These are phyloP conservation scores for Pleoardoris graminearum DNA, from an alignment of 2,329 filamentous ascomycete species.

Conservation along the genomic window DNA sequence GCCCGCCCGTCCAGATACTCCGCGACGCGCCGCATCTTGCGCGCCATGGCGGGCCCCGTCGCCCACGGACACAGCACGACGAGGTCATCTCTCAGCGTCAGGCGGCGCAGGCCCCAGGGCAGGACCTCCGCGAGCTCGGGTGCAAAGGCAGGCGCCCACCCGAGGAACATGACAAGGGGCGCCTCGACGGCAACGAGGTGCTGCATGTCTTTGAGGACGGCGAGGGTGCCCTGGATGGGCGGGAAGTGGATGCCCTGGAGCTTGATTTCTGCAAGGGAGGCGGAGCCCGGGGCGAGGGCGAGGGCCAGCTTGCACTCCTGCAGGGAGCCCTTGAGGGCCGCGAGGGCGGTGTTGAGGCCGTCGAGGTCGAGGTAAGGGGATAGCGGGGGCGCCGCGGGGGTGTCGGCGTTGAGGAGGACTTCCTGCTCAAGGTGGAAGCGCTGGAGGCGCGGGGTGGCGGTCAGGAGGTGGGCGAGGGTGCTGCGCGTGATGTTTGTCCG, in stretches of 20 bases:
- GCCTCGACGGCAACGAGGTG: constrained; percentile 19
- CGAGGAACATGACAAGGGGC: constrained; percentile 28
- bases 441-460: constrained; percentile 23
- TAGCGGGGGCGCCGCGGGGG: constrained; percentile 12
- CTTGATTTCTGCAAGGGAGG: constrained; percentile 20
- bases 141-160: constrained; percentile 26
- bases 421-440: constrained; percentile 28
- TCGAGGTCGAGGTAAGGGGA: constrained; percentile 25
- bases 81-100: constrained; percentile 28
- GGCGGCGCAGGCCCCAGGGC: constrained; percentile 14
- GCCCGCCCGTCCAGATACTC: constrained; percentile 22
- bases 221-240: constrained; percentile 25
- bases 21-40: constrained; percentile 22
- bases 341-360: constrained; percentile 26
- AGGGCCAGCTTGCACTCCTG: constrained; percentile 24
- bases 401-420: constrained; percentile 20
- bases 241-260: constrained; percentile 24
- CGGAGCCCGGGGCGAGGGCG: constrained; percentile 23
- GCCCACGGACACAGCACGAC: constrained; percentile 27
- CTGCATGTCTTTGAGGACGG: constrained; percentile 25
- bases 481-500: constrained; percentile 27
- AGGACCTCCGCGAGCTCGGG: constrained; percentile 25
- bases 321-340: constrained; percentile 20
- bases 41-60: constrained; percentile 18
- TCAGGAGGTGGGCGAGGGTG: constrained; percentile 24